Percentiles rank a stretch among this genome's conserved stretches.
These are phyloP conservation scores for Guadua angustifolia DNA, from an alignment of 176 grass and related monocot genomes.

Conservation along the genomic window DNA sequence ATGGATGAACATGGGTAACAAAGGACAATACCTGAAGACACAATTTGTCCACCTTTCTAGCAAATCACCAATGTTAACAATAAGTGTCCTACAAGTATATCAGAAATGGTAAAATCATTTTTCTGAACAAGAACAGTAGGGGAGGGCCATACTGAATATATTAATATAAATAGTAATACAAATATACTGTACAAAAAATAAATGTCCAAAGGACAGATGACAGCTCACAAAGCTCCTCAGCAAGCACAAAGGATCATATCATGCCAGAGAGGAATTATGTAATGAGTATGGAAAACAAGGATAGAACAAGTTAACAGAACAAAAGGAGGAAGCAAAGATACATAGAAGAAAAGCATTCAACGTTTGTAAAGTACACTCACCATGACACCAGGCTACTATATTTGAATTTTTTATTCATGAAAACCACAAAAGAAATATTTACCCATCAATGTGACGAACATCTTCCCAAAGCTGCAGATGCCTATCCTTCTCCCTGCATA, in stretches of 20 bases:
- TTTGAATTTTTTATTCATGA: not conserved
- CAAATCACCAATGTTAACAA: constrained; percentile 90
- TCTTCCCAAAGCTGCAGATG: constrained; percentile 76
- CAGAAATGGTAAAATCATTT: constrained; percentile 6
- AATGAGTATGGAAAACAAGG: not conserved
- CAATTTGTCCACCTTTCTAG: constrained; percentile 91
- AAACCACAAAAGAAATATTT: constrained; percentile 24
- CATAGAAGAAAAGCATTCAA: too few relatives aligned
- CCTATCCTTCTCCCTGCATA: constrained; percentile 85
- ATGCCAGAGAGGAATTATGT: not conserved
- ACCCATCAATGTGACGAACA: constrained; percentile 76
- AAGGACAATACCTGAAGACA: constrained; percentile 65
- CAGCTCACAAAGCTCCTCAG: not conserved
- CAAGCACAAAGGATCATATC: not conserved
- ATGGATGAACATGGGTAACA: not conserved
- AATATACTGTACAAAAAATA: not conserved
- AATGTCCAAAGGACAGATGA: not conserved
- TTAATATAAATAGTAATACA: not conserved
- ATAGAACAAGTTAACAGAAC: not conserved
- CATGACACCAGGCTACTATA: not conserved
- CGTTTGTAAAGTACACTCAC: too few relatives aligned
- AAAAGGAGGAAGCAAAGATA: not conserved
- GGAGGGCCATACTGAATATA: not conserved
- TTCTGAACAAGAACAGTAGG: too few relatives aligned
- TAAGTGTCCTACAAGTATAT: constrained; percentile 53